Percentiles rank a stretch among this genome's conserved stretches.
These are phyloP conservation scores for Conticribra weissflogii DNA, from an alignment of 108 stramenopile genomes.

Conservation along the genomic window DNA sequence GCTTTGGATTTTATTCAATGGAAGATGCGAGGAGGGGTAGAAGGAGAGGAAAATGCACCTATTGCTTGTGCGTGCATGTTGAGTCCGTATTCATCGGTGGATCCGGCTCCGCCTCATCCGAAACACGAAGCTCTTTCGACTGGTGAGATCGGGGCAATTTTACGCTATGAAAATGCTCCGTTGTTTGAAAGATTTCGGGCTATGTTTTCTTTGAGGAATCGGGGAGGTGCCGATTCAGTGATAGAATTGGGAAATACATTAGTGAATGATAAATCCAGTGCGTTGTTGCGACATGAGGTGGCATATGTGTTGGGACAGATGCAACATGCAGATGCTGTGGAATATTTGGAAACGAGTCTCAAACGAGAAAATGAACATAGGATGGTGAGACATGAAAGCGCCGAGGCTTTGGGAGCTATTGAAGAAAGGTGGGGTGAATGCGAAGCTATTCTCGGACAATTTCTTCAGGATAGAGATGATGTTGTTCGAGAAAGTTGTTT, in stretches of 20 bases:
- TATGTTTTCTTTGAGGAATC: conserved; percentile 98
- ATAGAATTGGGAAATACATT: conserved; percentile 79
- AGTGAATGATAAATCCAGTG: conserved; percentile 69
- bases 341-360: conserved; percentile 75
- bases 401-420: conserved; percentile 99
- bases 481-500: conserved; percentile 91
- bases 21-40: conserved; percentile 44
- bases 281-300: conserved; percentile 97
- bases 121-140: conserved; percentile 54
- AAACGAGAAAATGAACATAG: conserved; percentile 81
- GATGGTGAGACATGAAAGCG: conserved; percentile 98
- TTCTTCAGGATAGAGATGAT: conserved; percentile 72
- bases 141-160: conserved; percentile 65
- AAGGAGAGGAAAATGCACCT: conserved; percentile 49
- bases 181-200: conserved; percentile 96
- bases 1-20: conserved; percentile 85
- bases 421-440: conserved; percentile 83
- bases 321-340: conserved; percentile 85
- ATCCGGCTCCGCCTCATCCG: conserved; percentile 90
- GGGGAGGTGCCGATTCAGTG: conserved; percentile 82
- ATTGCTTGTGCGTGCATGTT: conserved; percentile 87
- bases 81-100: conserved; percentile 78
- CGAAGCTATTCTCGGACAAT: conserved; percentile 71
- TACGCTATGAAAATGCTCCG: conserved; percentile 66
- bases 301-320: conserved; percentile 99